A percentile compares a stretch with the other conserved stretches of the same genome.
Conservation (phyloP, 495 filamentous ascomycete genomes). For the Hamigera avellanea region DNA sequence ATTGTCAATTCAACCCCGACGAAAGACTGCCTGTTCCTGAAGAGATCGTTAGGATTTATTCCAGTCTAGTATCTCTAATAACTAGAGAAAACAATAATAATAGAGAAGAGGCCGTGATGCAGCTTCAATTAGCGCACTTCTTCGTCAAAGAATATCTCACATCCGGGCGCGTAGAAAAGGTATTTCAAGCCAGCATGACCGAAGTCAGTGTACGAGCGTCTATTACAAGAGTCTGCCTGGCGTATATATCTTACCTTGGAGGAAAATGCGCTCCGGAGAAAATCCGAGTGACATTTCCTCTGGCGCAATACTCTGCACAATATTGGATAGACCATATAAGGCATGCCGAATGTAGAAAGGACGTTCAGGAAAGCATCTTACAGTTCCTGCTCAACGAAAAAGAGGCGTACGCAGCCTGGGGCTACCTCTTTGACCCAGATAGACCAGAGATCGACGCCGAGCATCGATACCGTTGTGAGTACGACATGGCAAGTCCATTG, state of each 20-base stretch:
- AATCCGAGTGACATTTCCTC: no score
- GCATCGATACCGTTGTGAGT: background rate
- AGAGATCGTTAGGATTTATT: conserved; percentile 9
- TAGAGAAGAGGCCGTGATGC: background rate
- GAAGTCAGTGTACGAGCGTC: background rate
- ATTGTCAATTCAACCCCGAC: conserved; percentile 1
- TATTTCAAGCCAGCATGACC: background rate
- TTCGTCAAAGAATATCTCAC: conserved; percentile 12
- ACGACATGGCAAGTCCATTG: background rate
- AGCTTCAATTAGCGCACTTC: conserved; percentile 9
- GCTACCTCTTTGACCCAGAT: background rate
- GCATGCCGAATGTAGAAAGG: no score
- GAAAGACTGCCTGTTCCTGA: conserved; percentile 2
- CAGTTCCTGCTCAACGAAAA: background rate
- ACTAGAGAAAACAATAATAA: background rate
- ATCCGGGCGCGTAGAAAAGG: background rate
- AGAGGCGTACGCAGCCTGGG: background rate
- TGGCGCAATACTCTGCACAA: no score
- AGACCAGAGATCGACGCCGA: background rate
- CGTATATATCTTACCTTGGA: background rate
- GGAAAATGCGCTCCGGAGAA: background rate
- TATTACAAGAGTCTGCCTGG: conserved; percentile 1
- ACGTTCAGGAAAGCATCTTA: no score
- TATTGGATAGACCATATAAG: no score
- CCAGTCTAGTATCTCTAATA: conserved; percentile 6